phyloP scores from a whole-genome alignment of 129 eudicot species.

The Arctium lappa region DNA sequence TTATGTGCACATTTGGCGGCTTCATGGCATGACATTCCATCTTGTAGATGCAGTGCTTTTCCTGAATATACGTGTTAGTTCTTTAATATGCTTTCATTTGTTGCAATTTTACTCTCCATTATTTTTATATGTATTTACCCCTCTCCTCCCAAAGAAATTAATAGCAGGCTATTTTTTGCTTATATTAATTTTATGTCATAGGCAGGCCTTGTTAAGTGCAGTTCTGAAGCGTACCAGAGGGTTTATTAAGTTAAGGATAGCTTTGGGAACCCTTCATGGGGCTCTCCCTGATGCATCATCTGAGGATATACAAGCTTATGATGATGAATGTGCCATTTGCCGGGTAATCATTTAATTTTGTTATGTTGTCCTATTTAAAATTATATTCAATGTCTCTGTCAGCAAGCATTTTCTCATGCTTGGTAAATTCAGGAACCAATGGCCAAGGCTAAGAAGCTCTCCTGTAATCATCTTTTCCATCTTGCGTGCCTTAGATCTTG shows the following conservation, averaged over 20 bases:
- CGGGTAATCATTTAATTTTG: conserved; percentile 50
- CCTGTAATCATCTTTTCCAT: conserved; percentile 93
- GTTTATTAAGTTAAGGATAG: conserved; percentile 68
- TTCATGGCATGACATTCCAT: conserved; percentile 97
- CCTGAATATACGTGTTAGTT: conserved; percentile 80
- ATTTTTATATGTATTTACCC: not conserved
- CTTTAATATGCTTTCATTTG: conserved; percentile 12
- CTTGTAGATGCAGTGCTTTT: conserved; percentile 88
- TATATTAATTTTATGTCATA: not conserved
- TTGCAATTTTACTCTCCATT: not conserved
- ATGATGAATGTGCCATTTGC: conserved; percentile 96
- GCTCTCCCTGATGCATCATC: conserved; percentile 96
- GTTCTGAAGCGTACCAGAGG: conserved; percentile 70
- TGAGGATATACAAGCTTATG: conserved; percentile 86
- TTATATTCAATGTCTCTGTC: not conserved
- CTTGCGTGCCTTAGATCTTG: conserved; percentile 95
- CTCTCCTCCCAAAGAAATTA: not conserved
- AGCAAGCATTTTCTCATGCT: conserved; percentile 2
- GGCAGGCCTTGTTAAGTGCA: conserved; percentile 86
- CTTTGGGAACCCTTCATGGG: conserved; percentile 85
- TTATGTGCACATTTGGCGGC: conserved; percentile 95
- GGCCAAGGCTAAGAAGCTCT: conserved; percentile 95
- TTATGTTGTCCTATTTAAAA: not conserved
- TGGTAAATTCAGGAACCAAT: conserved; percentile 71
- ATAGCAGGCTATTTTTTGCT: conserved; percentile 14